Base-by-base conservation (phyloP, 1,284 basidiomycete species). In the Malassezia nana region DNA sequence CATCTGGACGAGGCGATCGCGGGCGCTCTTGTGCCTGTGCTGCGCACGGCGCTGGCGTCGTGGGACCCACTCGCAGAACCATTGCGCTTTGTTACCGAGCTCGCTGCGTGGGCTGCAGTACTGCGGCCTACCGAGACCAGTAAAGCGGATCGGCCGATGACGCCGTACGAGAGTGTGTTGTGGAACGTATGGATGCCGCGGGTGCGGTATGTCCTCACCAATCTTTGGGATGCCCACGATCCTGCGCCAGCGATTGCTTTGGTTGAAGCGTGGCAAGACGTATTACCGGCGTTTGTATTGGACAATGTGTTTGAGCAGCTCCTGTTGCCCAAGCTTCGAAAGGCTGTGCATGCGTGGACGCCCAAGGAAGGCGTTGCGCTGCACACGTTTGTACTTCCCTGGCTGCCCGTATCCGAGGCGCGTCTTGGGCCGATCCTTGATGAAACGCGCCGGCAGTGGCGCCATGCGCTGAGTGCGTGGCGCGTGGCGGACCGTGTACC, bases 221-320 rank as follows among this genome's bases (percentile, higher is more conserved):
- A 95, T 74, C 84, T 88, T 18, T 99, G 94, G 92, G 79, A 81
- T 15, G 82, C 89, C 0, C 77, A 81, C 35, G 77, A 83, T 31
- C 83, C 90, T 2, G 77, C 81, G 8, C 81, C 85, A 7, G 88
- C 84, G 4, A 82, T 95, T 28, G 81, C 81, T 32, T 78, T 99
- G 1, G 85, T 90, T 69, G 87, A 94, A 73, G 80, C 83, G 0
- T 98, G 94, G 94, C 81, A 83, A 2, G 79, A 82, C 0, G 81
- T 94, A 49, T 79, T 98, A 1, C 94, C 94, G 0, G 79, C 79
- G 0, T 99, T 96, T 76, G 84, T 98, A 58, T 82, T 82, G 40
- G 92, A 98, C 76, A 99, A 98, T 71, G 78, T 98, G 53, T 81
- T 96, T 52, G 89, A 96, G 67, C 94, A 99, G 74, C 83, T 99